Conservation (phyloP, 768 basidiomycete species). For the Suillus discolor region DNA sequence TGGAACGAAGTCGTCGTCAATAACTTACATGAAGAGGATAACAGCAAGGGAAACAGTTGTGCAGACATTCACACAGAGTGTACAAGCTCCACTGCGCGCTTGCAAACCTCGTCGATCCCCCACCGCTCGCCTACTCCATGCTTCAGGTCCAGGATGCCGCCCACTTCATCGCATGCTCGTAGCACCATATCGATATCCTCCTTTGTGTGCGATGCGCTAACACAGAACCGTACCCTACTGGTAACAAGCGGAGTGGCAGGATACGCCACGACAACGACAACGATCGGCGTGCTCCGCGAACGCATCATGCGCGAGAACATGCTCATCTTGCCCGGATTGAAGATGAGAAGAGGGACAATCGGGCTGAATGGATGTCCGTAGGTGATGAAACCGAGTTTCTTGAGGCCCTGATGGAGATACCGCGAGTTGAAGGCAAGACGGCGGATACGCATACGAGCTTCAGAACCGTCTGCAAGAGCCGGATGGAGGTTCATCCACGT, state of each 20-base stretch:
- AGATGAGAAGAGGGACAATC: constrained; percentile 90
- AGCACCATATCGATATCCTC: constrained; percentile 90
- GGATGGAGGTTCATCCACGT: constrained; percentile 78
- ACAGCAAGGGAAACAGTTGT: background rate
- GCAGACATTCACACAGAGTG: constrained; percentile 28
- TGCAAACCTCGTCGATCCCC: constrained; percentile 74
- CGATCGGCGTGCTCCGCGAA: constrained; percentile 61
- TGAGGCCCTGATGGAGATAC: constrained; percentile 84
- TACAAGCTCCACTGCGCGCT: constrained; percentile 77
- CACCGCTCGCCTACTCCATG: constrained; percentile 75
- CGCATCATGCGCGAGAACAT: constrained; percentile 91
- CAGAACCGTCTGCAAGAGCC: constrained; percentile 74
- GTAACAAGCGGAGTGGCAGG: constrained; percentile 82
- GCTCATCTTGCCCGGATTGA: constrained; percentile 93
- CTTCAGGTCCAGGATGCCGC: constrained; percentile 88
- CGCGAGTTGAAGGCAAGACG: constrained; percentile 95
- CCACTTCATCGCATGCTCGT: constrained; percentile 89
- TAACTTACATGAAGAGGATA: background rate
- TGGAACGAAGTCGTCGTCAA: background rate
- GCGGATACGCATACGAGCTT: constrained; percentile 80
- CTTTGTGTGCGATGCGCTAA: constrained; percentile 97
- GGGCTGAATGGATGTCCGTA: constrained; percentile 92
- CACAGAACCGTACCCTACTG: constrained; percentile 86
- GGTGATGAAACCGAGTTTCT: constrained; percentile 95
- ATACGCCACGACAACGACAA: constrained; percentile 90